These are phyloP conservation scores for Mucor lusitanicus DNA, from an alignment of 371 early-diverging fungal genomes.

Conservation along the genomic window DNA sequence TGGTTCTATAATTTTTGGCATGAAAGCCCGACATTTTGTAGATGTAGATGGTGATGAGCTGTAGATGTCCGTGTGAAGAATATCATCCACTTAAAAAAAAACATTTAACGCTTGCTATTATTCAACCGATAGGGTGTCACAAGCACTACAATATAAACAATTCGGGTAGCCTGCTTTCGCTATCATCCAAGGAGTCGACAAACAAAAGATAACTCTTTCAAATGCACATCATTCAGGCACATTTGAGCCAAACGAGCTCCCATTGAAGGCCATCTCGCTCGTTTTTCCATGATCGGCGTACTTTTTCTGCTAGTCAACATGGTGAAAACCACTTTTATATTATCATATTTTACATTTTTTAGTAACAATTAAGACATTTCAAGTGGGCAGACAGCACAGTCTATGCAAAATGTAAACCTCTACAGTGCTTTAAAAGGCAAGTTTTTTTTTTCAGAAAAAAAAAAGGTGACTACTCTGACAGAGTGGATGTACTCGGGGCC, in stretches of 20 bases:
- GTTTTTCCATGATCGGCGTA: neutral
- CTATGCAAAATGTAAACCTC: conserved; percentile 8
- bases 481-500: conserved; percentile 44
- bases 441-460: conserved; percentile 21
- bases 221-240: neutral
- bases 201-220: neutral
- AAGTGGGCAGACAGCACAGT: neutral
- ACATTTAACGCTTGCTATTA: neutral
- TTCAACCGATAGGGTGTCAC: neutral
- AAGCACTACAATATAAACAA: neutral
- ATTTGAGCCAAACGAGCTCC: neutral
- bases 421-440: conserved; percentile 21
- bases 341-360: conserved; percentile 9
- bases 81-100: neutral
- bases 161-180: neutral
- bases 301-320: neutral
- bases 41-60: neutral
- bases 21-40: neutral
- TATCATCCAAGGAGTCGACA: neutral
- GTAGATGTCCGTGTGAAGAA: neutral
- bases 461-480: conserved; percentile 43
- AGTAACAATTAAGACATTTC: conserved; percentile 11
- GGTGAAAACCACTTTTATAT: neutral
- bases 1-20: neutral
- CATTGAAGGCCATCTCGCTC: neutral